Percentiles rank a stretch among this genome's conserved stretches.
These are phyloP conservation scores for Colletotrichum sojae DNA, from an alignment of 2,329 filamentous ascomycete species.

Conservation along the genomic window DNA sequence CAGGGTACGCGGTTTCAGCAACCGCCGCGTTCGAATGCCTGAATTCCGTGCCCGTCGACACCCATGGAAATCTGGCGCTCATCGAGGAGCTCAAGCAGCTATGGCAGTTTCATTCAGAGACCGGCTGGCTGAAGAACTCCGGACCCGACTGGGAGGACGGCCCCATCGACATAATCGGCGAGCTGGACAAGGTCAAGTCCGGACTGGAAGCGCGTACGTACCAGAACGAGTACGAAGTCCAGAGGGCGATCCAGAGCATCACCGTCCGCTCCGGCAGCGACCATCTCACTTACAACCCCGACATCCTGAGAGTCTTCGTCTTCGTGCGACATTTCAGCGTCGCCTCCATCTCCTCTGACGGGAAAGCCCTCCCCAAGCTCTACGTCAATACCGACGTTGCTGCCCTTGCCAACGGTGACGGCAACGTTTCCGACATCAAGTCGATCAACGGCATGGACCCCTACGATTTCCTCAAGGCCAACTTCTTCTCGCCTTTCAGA, in stretches of 20 bases:
- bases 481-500: neutral
- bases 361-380: constrained; percentile 10
- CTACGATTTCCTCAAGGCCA: constrained; percentile 10
- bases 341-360: no score
- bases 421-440: constrained; percentile 10
- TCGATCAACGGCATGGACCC: constrained; percentile 15
- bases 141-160: constrained; percentile 16
- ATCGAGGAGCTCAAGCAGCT: constrained; percentile 13
- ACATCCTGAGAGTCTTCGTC: constrained; percentile 4
- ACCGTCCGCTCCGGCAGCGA: constrained; percentile 12
- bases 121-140: constrained; percentile 7
- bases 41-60: constrained; percentile 6
- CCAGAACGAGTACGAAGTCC: constrained; percentile 1
- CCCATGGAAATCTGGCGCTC: neutral
- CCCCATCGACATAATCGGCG: constrained; percentile 7
- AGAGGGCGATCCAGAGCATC: constrained; percentile 18
- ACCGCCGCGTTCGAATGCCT: constrained; percentile 5
- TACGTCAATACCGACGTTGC: constrained; percentile 3
- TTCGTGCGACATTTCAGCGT: neutral
- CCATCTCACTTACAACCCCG: neutral
- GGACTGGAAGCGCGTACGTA: neutral
- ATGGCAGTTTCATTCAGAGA: constrained; percentile 8
- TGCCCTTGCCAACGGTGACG: neutral
- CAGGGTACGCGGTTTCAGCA: no score
- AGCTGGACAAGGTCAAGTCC: constrained; percentile 12